These are phyloP conservation scores for Glycine tomentella DNA, from an alignment of 306 rosid genomes.

Conservation along the genomic window DNA sequence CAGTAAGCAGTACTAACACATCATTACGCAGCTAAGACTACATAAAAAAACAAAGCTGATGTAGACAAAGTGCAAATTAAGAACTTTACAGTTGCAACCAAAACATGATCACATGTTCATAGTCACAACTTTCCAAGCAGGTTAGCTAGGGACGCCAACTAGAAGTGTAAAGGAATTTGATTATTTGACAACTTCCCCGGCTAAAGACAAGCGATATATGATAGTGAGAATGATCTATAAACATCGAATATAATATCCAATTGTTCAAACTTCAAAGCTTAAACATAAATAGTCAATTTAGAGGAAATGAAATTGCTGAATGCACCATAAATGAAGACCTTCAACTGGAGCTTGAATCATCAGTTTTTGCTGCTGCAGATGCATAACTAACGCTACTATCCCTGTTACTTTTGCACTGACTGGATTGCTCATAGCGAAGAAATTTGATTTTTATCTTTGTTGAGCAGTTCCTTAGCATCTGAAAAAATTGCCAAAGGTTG, in stretches of 20 bases:
- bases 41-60: conserved; percentile 2
- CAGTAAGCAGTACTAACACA: neutral
- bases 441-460: conserved; percentile 76
- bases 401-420: conserved; percentile 77
- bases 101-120: conserved; percentile 36
- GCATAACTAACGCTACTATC: conserved; percentile 99
- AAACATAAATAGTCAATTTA: conserved; percentile 44
- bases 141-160: conserved; percentile 13
- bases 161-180: conserved; percentile 25
- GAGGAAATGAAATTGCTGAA: conserved; percentile 46
- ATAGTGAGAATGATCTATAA: conserved; percentile 44
- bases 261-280: conserved; percentile 12
- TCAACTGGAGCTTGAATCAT: conserved; percentile 63
- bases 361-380: conserved; percentile 89
- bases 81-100: conserved; percentile 2
- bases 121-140: conserved; percentile 21
- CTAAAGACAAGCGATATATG: conserved; percentile 29
- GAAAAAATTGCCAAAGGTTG: conserved; percentile 45
- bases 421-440: conserved; percentile 92
- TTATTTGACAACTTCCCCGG: conserved; percentile 42
- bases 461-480: conserved; percentile 83
- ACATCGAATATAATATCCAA: conserved; percentile 37
- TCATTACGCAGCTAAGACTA: neutral
- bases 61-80: neutral
- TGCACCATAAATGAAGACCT: conserved; percentile 21